These are phyloP conservation scores for Candida chauliodis DNA, from an alignment of 805 yeast genomes.

Conservation along the genomic window DNA sequence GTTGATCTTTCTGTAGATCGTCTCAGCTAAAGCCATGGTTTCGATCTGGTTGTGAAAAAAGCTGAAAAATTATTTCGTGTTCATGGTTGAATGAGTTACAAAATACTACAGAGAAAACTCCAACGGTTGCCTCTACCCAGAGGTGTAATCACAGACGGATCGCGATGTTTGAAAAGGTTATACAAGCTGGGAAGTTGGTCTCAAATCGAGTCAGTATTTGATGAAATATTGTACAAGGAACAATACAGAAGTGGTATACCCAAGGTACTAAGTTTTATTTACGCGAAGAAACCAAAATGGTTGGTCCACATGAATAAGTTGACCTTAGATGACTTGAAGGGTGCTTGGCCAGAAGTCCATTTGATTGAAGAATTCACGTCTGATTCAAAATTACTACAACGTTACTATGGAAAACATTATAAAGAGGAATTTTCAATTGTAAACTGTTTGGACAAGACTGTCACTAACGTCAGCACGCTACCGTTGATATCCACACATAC, in stretches of 20 bases:
- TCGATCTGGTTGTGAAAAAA: background rate
- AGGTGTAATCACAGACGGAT: constrained; percentile 3
- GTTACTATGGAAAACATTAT: background rate
- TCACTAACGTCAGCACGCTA: background rate
- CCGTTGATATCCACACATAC: constrained; percentile 3
- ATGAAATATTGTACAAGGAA: constrained; percentile 26
- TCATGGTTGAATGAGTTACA: constrained; percentile 1
- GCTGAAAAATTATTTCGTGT: background rate
- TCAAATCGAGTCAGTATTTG: constrained; percentile 10
- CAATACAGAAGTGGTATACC: constrained; percentile 20
- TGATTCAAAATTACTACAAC: constrained; percentile 1
- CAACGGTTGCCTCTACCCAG: constrained; percentile 8
- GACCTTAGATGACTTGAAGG: constrained; percentile 19
- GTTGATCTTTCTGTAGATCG: constrained; percentile 34
- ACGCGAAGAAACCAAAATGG: constrained; percentile 20
- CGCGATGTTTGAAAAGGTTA: background rate
- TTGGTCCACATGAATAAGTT: constrained; percentile 16
- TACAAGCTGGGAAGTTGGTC: background rate
- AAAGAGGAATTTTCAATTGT: background rate
- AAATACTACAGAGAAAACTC: constrained; percentile 3
- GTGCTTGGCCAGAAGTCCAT: constrained; percentile 35
- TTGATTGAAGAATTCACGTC: constrained; percentile 19
- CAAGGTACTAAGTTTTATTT: constrained; percentile 25
- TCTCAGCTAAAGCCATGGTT: constrained; percentile 44
- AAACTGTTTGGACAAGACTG: background rate